phyloP scores from a whole-genome alignment of 345 rosid species.

The Eucalyptus erythrocorys region DNA sequence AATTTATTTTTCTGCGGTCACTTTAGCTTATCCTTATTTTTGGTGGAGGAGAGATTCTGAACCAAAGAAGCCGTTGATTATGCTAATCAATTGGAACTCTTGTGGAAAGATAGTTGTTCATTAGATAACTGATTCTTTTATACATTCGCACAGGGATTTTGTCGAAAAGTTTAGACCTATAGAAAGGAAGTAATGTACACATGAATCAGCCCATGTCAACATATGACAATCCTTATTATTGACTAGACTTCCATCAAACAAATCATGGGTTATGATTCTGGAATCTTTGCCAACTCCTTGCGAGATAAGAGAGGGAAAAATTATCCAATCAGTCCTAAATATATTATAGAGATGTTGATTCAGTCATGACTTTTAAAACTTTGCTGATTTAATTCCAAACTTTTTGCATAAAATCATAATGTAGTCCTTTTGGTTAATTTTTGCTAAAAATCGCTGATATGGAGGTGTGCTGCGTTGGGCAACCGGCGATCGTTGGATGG shows the following conservation, averaged over 20 bases:
- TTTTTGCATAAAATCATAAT: background rate
- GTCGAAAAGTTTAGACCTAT: background rate
- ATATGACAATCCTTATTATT: background rate
- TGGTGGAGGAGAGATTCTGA: background rate
- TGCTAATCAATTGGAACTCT: background rate
- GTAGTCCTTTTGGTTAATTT: rapidly evolving
- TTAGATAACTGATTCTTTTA: background rate
- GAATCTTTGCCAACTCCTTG: background rate
- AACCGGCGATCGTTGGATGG: background rate
- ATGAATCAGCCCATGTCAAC: background rate
- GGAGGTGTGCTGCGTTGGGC: no score
- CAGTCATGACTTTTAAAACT: background rate
- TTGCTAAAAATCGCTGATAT: background rate
- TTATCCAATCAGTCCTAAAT: background rate
- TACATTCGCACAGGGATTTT: background rate
- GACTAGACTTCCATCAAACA: background rate
- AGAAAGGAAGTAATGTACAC: background rate
- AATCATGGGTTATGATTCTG: background rate
- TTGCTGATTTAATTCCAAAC: rapidly evolving
- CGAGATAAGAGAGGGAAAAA: background rate
- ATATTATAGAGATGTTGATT: background rate
- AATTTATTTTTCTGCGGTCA: background rate
- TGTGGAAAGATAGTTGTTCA: background rate
- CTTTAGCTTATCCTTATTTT: background rate
- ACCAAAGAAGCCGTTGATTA: background rate